Evolutionary conservation across 2,329 filamentous ascomycete genomes (phyloP).

Genomic region (Apiospora marii): DNA sequence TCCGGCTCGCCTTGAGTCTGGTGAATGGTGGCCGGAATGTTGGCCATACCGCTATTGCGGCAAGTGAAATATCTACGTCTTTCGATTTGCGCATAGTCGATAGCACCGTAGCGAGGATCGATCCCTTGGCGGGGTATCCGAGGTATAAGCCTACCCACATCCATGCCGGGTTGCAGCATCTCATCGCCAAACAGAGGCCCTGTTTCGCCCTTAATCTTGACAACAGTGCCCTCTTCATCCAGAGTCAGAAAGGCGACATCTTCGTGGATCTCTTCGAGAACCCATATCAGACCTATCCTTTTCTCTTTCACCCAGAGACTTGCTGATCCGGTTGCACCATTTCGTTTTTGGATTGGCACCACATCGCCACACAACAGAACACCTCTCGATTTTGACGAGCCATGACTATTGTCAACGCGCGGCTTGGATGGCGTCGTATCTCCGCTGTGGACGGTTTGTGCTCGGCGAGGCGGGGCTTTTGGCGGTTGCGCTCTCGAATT

Average conservation of each 20-base stretch:
- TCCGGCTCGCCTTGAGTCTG: slow-evolving; percentile 73
- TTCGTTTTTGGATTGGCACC: slow-evolving; percentile 96
- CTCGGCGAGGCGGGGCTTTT: slow-evolving; percentile 63
- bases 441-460: slow-evolving; percentile 69
- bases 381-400: slow-evolving; percentile 80
- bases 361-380: slow-evolving; percentile 96
- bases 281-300: slow-evolving; percentile 92
- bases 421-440: slow-evolving; percentile 64
- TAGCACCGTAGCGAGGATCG: slow-evolving; percentile 72
- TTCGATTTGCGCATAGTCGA: slow-evolving; percentile 80
- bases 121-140: slow-evolving; percentile 80
- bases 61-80: slow-evolving; percentile 85
- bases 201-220: slow-evolving; percentile 76
- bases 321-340: slow-evolving; percentile 88
- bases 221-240: slow-evolving; percentile 79
- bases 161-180: slow-evolving; percentile 70
- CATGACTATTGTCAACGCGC: slow-evolving; percentile 65
- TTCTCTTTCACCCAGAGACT: slow-evolving; percentile 99
- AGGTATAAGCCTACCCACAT: slow-evolving; percentile 81
- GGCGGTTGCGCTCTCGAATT: slow-evolving; percentile 64
- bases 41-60: slow-evolving; percentile 76
- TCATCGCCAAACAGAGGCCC: slow-evolving; percentile 86
- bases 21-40: slow-evolving; percentile 84
- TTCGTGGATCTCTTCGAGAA: slow-evolving; percentile 96
- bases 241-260: slow-evolving; percentile 82